Evolutionary conservation across 140 eudicot genomes (phyloP).

Genomic region (Bidens hawaiensis): DNA sequence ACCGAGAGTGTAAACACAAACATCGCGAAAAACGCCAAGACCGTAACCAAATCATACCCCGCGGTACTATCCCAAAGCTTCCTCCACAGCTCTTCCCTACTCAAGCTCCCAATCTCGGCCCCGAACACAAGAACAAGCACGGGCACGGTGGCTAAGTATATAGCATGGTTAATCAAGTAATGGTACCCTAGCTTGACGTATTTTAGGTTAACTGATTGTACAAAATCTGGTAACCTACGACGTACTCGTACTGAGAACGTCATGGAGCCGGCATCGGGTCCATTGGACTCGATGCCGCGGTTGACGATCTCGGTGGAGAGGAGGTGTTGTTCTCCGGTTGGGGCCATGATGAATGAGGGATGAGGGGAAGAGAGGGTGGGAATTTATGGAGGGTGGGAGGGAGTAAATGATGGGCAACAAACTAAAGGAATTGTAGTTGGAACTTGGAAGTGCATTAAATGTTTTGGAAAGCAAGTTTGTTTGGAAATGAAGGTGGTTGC

Average conservation of each 20-base stretch:
- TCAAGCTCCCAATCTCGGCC: constrained; percentile 73
- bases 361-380: background rate
- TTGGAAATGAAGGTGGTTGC: constrained; percentile 5
- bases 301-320: constrained; percentile 87
- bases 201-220: constrained; percentile 75
- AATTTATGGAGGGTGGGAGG: constrained; percentile 29
- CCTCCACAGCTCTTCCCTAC: constrained; percentile 69
- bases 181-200: constrained; percentile 89
- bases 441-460: constrained; percentile 25
- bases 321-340: constrained; percentile 57
- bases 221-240: constrained; percentile 76
- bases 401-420: constrained; percentile 37
- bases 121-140: constrained; percentile 61
- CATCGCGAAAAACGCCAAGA: constrained; percentile 57
- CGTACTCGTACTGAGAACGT: constrained; percentile 80
- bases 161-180: constrained; percentile 71
- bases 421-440: constrained; percentile 50
- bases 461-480: constrained; percentile 23
- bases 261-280: constrained; percentile 78
- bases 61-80: constrained; percentile 69
- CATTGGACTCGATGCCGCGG: constrained; percentile 60
- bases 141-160: constrained; percentile 70
- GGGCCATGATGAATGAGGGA: constrained; percentile 21
- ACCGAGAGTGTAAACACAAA: constrained; percentile 63
- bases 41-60: constrained; percentile 54